These are phyloP conservation scores for Alternaria metachromatica DNA, from an alignment of 2,329 filamentous ascomycete species.

Conservation along the genomic window DNA sequence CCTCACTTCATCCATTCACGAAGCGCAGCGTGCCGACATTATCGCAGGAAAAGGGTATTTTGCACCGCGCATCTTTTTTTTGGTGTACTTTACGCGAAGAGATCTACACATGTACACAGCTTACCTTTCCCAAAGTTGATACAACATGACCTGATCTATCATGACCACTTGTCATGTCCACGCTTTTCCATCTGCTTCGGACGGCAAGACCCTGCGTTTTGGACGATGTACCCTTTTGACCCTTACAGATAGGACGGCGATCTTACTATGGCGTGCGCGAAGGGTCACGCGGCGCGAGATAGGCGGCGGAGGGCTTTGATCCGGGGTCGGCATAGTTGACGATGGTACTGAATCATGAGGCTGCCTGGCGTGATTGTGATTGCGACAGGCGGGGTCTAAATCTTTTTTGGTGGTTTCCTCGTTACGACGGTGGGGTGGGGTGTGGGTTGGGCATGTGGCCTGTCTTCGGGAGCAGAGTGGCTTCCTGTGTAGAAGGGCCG, in stretches of 20 bases:
- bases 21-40: constrained; percentile 1
- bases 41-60: neutral
- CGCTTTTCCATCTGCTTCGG: neutral
- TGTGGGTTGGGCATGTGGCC: neutral
- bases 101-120: neutral
- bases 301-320: neutral
- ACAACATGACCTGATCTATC: constrained; percentile 5
- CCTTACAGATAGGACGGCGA: neutral
- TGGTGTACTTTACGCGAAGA: neutral
- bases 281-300: constrained; percentile 10
- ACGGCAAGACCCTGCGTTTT: constrained; percentile 1
- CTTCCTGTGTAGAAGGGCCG: constrained; percentile 9
- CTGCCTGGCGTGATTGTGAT: neutral
- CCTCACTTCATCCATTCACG: neutral
- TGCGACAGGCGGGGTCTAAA: neutral
- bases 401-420: neutral
- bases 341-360: neutral
- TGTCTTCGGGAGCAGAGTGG: constrained; percentile 1
- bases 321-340: constrained; percentile 11
- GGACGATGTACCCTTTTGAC: neutral
- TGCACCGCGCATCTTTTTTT: neutral
- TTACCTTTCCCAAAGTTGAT: neutral
- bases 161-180: constrained; percentile 10
- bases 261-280: neutral
- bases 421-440: neutral